A percentile compares a stretch with the other conserved stretches of the same genome.
These are phyloP conservation scores for Petunia secreta DNA, from an alignment of 257 asterid species.

Conservation along the genomic window DNA sequence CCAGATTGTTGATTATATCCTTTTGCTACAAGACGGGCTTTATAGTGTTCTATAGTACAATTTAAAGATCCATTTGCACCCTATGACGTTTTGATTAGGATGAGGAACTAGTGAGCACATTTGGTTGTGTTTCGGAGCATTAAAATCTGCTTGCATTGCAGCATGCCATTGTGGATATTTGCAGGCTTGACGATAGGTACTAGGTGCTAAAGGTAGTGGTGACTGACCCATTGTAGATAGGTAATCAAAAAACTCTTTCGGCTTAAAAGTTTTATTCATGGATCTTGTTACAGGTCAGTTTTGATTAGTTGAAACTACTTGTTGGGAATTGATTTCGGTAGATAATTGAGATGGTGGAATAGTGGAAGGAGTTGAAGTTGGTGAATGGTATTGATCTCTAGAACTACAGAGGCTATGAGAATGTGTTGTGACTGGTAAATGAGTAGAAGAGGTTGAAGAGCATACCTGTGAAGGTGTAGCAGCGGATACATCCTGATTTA, in stretches of 20 bases:
- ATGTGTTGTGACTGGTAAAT: no score
- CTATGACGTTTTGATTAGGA: neutral
- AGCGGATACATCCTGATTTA: no score
- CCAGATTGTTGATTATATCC: neutral
- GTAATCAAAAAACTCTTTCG: no score
- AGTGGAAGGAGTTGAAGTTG: no score
- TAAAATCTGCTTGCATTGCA: neutral
- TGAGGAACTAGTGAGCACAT: neutral
- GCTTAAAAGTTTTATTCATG: neutral
- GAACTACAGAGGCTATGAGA: no score
- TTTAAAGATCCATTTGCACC: conserved; percentile 12
- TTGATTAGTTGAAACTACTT: no score
- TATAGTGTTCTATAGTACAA: neutral
- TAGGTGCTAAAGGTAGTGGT: neutral
- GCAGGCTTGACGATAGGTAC: neutral
- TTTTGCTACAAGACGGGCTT: conserved; percentile 1
- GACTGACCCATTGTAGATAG: neutral
- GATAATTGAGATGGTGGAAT: no score
- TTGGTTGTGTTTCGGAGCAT: neutral
- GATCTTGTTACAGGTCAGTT: no score
- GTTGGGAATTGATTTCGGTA: no score
- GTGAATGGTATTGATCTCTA: no score
- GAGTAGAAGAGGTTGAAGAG: no score
- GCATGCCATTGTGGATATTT: neutral
- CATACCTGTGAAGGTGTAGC: no score